Conservation (phyloP, 495 filamentous ascomycete genomes). For the Aspergillus indologenus region DNA sequence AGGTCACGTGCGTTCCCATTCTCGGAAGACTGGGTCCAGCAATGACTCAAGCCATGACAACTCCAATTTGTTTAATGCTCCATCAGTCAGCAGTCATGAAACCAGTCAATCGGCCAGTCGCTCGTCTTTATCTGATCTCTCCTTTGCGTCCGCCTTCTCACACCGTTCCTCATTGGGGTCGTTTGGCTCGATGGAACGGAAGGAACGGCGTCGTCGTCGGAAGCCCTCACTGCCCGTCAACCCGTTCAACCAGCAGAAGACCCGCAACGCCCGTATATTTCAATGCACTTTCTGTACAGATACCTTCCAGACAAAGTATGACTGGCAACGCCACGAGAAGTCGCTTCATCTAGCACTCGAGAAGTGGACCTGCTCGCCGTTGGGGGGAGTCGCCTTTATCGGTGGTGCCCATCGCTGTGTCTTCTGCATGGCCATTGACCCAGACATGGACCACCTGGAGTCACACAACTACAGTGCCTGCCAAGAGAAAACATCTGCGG, state of each 20-base stretch:
- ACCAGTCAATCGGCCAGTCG: slow-evolving; percentile 68
- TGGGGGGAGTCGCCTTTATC: slow-evolving; percentile 42
- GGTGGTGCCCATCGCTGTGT: slow-evolving; percentile 55
- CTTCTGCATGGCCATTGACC: slow-evolving; percentile 68
- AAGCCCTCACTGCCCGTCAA: slow-evolving; percentile 48
- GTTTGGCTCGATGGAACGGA: slow-evolving; percentile 64
- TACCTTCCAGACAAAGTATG: slow-evolving; percentile 82
- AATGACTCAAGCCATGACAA: slow-evolving; percentile 63
- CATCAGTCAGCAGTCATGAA: slow-evolving; percentile 69
- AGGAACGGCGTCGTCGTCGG: slow-evolving; percentile 69
- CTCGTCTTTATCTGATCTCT: slow-evolving; percentile 58
- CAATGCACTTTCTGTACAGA: slow-evolving; percentile 94
- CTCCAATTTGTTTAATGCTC: slow-evolving; percentile 62
- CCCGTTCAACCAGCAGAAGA: slow-evolving; percentile 41
- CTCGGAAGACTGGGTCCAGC: slow-evolving; percentile 53
- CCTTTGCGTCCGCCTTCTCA: slow-evolving; percentile 72
- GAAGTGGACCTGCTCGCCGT: slow-evolving; percentile 80
- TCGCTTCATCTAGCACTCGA: slow-evolving; percentile 79
- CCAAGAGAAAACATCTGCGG: slow-evolving; percentile 65
- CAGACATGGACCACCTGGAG: slow-evolving; percentile 67
- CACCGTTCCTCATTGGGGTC: slow-evolving; percentile 62
- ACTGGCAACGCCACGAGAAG: slow-evolving; percentile 90
- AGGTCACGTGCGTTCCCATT: slow-evolving; percentile 45
- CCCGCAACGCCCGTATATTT: slow-evolving; percentile 51
- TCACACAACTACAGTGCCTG: slow-evolving; percentile 72